Base-by-base conservation (phyloP, 495 filamentous ascomycete genomes). In the Corynascus novoguineensis region DNA sequence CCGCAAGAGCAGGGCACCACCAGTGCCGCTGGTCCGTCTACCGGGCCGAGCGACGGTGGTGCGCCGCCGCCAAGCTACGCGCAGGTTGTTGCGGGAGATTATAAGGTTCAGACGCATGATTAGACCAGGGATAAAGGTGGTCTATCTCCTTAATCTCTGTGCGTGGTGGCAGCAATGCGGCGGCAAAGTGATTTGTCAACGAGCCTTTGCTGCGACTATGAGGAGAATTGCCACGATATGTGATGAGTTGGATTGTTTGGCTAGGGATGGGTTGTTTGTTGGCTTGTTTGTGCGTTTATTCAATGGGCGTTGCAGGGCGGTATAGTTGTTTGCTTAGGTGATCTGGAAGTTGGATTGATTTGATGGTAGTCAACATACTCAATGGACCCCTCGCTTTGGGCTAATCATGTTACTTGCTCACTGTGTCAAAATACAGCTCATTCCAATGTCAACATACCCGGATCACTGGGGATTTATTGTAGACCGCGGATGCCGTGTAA, bases 61-160 rank as follows among this genome's bases (percentile, higher is more conserved):
- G 55, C 59, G n/a, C 59, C 59, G 8, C 59, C 89, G 45, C 90
- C 90, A 31, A 89, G 86, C 22, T 95, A 95, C 73, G 85, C 86
- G 41, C 88, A 93, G 73, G 90, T 89, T 34, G 86, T 95, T 34
- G 84, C 82, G 68, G 91, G 90, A 12, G 92, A 96, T 68, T 67
- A 95, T 67, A 97, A 97, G 78, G 75, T 96, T 37, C 92, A 96
- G 80, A 80, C 74, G 4, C 75, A 79, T 32, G 83, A 89, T 55
- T 89, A 81, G 27, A 17, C 12, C 14, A 0, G 14, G 54, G 7
- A 3, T 11, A n/a, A 34, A n/a, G n/a, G n/a, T n/a, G n/a, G n/a
- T n/a, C n/a, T n/a, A n/a, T n/a, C n/a, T n/a, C n/a, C n/a, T 34
- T 10, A 17, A 5, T 3, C 11, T 41, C 29, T 19, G 2, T 17